Evolutionary conservation across 2,329 filamentous ascomycete species (phyloP), one percentile per base, ranked within the genome.

Genomic region (Ascochyta lentis): DNA sequence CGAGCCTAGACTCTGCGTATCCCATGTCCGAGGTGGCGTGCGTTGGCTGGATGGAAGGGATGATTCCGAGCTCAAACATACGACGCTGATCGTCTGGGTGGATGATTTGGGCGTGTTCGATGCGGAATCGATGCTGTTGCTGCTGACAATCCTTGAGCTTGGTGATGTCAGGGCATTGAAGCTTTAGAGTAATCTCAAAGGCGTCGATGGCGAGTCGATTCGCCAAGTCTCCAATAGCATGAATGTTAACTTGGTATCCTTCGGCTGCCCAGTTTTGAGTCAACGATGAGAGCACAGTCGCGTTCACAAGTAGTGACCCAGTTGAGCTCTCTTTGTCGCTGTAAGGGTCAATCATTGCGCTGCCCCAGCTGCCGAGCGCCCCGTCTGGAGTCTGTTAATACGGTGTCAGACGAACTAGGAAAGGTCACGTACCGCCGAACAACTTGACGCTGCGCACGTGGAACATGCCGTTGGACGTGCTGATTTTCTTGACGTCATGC

Each of bases 31-130:
- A 88, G 3, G 88, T 90, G 22, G 88, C 87, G 66, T 90, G 88
- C 0, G 88, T 90, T 4, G 88, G 88, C 66, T 90, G 88, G 50
- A 91, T 85, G 2, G 85, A 89, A 0, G 88, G 86, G 48, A 90
- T 81, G 64, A 90, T 84, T 6, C 84, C 85, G 4, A 89, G 72
- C 4, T 78, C 75, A 48, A 77, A 78, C 65, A 90, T 84, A 27
- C 86, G 81, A 1, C 63, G 73, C 68, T 89, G 88, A 71, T 90
- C 88, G 54, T 80, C 77, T 4, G 85, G 85, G 65, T 89, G 84
- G 56, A 90, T 86, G 63, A 90, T 89, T 64, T 90, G 88, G 0
- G 87, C 76, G 75, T 91, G 88, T 68, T 90, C 88, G 65, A 91
- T 86, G 60, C 88, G 85, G 76, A 89, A 85, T 31, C 87, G 83